Conservation (phyloP, 1,139 yeast species). For the Oligophagozyma castellii region DNA sequence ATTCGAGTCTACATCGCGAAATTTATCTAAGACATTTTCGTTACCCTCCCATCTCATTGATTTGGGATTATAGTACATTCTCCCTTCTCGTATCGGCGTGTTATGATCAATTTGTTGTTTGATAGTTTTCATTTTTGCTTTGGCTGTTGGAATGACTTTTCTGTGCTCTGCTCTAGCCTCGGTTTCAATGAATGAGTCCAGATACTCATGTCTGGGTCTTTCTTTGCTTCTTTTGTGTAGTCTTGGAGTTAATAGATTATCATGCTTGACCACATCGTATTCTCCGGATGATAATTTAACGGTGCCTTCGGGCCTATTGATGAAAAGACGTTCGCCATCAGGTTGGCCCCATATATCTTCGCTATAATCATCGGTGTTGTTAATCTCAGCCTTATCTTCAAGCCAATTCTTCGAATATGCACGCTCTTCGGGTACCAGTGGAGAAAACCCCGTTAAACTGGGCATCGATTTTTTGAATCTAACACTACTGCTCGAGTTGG, state of each 20-base stretch:
- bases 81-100: conserved; percentile 24
- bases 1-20: conserved; percentile 24
- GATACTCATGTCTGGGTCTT: conserved; percentile 8
- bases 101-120: conserved; percentile 25
- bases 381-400: too few species aligned
- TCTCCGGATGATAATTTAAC: conserved; percentile 17
- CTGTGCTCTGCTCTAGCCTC: conserved; percentile 2
- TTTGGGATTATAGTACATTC: conserved; percentile 39
- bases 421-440: too few species aligned
- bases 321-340: too few species aligned
- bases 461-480: too few species aligned
- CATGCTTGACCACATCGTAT: conserved; percentile 18
- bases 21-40: conserved; percentile 36
- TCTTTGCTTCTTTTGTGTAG: conserved; percentile 15
- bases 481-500: too few species aligned
- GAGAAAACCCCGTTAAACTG: too few species aligned
- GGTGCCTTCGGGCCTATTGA: too few species aligned
- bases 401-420: too few species aligned
- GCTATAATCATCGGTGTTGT: too few species aligned
- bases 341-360: too few species aligned
- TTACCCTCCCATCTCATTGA: conserved; percentile 47
- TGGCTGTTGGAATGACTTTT: conserved; percentile 6
- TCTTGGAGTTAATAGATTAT: conserved; percentile 17
- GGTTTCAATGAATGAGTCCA: conserved; percentile 17
- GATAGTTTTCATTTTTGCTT: conserved; percentile 19